Evolutionary conservation across 2,329 filamentous ascomycete species (phyloP), one percentile per base, ranked within the genome.

Genomic region (Celoporthe dispersa): DNA sequence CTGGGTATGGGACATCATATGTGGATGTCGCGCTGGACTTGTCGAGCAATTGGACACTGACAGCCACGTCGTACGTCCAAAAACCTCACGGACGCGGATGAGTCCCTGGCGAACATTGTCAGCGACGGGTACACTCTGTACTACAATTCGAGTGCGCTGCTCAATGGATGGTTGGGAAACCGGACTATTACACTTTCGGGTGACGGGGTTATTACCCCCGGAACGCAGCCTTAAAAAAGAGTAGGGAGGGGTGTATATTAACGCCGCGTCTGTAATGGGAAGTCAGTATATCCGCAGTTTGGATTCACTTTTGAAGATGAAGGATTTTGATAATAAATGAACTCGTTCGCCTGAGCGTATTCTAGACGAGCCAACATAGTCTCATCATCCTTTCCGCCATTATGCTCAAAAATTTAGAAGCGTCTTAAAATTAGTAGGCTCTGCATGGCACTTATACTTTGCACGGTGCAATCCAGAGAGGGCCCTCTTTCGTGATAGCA

Each of bases 1-100:
- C 70, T 28, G 71, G 74, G 8, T 75, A 68, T 59, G 41, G 67
- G 2, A 60, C 28, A 31, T 51, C 68, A 19, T 12, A 9, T 25
- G 41, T 69, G 2, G 63, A 69, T 14, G 64, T 75, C n/a, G 41
- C 57, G 33, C 67, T 75, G 1, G 73, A 73, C 25, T 8, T 51
- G 2, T 73, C 70, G 8, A 68, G 62, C 37, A 70, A 57, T 22
- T 75, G 72, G 74, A 74, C 67, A 2, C 44, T 75, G 68, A 75
- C 74, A 2, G 71, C 71, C 14, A 67, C 60, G 14, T 73, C 73
- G 8, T 71, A 61, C 5, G 44, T 75, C 1, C 70, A 72, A 44
- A 44, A 74, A 74, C n/a, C 31, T 74, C 1, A 73, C 69, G 22
- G 65, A 69, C 33, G 68, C 67, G 28, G 72, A 71, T n/a, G 57